Percentiles rank a stretch among this genome's conserved stretches.
These are phyloP conservation scores for Hypericum perforatum DNA, from an alignment of 345 rosid species.

Conservation along the genomic window DNA sequence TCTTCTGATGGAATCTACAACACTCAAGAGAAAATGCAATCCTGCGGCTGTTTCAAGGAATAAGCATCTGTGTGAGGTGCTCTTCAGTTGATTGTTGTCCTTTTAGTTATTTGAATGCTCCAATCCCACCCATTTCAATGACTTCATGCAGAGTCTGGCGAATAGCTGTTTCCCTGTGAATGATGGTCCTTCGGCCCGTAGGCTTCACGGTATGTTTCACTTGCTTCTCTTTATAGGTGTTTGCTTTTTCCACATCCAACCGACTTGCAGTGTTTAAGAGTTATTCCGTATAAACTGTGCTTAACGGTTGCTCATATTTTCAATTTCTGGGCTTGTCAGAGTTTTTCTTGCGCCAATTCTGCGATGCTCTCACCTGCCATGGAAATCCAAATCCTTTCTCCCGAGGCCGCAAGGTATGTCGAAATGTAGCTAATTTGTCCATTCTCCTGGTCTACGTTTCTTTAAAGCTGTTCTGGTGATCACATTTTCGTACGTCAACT, in stretches of 20 bases:
- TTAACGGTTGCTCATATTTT: no score
- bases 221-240: background rate
- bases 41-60: conserved; percentile 21
- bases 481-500: no score
- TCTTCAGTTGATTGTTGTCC: background rate
- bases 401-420: conserved; percentile 18
- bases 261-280: no score
- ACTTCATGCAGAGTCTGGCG: conserved; percentile 21
- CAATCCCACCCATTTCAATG: conserved; percentile 10
- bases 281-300: no score
- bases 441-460: no score
- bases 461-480: no score
- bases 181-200: conserved; percentile 20
- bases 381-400: conserved; percentile 16
- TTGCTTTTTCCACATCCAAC: no score
- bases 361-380: conserved; percentile 24
- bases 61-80: conserved; percentile 28
- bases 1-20: conserved; percentile 14
- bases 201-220: conserved; percentile 21
- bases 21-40: conserved; percentile 23
- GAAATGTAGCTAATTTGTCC: no score
- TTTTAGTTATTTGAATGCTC: conserved; percentile 1
- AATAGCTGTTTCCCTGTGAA: conserved; percentile 21
- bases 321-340: conserved; percentile 8
- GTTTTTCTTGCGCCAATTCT: conserved; percentile 24